A percentile compares a stretch with the other conserved stretches of the same genome.
phyloP scores from a whole-genome alignment of 495 filamentous ascomycete genomes.

The Aspergillus biplanus region DNA sequence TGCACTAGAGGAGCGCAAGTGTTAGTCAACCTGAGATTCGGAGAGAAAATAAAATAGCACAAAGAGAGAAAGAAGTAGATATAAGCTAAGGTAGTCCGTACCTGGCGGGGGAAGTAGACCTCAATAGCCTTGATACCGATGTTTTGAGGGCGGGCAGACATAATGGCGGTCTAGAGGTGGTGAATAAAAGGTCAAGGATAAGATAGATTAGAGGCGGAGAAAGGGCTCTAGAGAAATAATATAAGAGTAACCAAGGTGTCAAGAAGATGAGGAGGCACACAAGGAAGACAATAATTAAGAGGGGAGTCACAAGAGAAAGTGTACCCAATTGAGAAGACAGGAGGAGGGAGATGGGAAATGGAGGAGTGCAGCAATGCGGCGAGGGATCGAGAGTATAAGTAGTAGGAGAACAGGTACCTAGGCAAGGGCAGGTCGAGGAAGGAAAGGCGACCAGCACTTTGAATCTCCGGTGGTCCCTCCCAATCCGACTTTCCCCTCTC shows the following conservation, averaged over 20 bases:
- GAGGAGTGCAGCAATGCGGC: constrained; percentile 9
- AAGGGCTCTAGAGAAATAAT: constrained; percentile 2
- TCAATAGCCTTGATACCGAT: constrained; percentile 99
- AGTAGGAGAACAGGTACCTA: constrained; percentile 14
- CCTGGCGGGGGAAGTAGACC: constrained; percentile 97
- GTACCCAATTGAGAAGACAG: background rate
- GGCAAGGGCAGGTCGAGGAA: background rate
- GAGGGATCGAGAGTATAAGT: constrained; percentile 13
- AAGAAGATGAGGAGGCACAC: constrained; percentile 7
- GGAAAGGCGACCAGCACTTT: background rate
- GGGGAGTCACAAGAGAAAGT: background rate
- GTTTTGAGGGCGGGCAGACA: constrained; percentile 90
- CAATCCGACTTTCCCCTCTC: background rate
- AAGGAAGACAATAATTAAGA: background rate
- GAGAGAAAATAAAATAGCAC: background rate
- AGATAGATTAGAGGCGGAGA: background rate
- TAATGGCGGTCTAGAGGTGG: constrained; percentile 49
- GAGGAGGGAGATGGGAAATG: constrained; percentile 11
- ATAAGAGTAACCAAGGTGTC: background rate
- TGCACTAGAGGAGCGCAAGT: constrained; percentile 64
- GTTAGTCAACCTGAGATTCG: constrained; percentile 27
- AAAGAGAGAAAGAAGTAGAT: constrained; percentile 11
- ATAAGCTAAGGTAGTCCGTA: constrained; percentile 44
- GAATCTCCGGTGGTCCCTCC: background rate
- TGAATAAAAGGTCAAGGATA: background rate